Base-by-base conservation (phyloP, 805 yeast species). In the Candida silvicultrix region DNA sequence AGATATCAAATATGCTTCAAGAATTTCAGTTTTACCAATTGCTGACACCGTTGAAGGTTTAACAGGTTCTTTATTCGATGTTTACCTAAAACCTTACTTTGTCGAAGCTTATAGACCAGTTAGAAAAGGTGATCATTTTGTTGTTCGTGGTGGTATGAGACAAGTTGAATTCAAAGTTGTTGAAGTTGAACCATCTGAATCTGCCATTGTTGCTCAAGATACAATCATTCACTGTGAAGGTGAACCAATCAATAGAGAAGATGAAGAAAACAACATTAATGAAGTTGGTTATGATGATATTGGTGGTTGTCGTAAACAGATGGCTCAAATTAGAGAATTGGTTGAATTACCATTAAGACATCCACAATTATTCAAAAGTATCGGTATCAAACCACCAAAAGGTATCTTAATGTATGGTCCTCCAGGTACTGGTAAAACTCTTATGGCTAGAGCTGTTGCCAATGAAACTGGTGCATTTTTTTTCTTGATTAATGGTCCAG, bases 361-460 rank as follows among this genome's bases (percentile, higher is more conserved):
- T 68, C 99, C 99, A 44, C 98, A 94, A 71, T 78, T 94, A 60
- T 94, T 94, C 78, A 94, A 94, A 74, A 83, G 95, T 35, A 92
- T 94, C 62, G 99, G 99, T 79, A 94, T 94, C 66, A 94, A 94
- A 68, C 99, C 99, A 38, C 99, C 99, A 54, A 87, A 89, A 68
- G 99, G 99, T 74, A 89, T 94, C 50, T 78, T 94, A 63, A 87
- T 88, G 96, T 94, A 86, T 67, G 99, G 99, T 63, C 99, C 99
- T 42, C 99, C 99, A 31, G 99, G 99, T 80, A 94, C 99, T 15
- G 99, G 99, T 86, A 94, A 94, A 71, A 94, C 99, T 29, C 76
- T 94, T 57, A 89, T 94, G 96, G 99, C 99, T 2, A 83, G 99
- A 67, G 99, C 99, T n/a, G 99, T 94, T 44, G 99, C 99, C 41